A percentile compares a stretch with the other conserved stretches of the same genome.
phyloP scores from a whole-genome alignment of 2,329 filamentous ascomycete species.

The Ophiocordyceps camponoti-saundersi region DNA sequence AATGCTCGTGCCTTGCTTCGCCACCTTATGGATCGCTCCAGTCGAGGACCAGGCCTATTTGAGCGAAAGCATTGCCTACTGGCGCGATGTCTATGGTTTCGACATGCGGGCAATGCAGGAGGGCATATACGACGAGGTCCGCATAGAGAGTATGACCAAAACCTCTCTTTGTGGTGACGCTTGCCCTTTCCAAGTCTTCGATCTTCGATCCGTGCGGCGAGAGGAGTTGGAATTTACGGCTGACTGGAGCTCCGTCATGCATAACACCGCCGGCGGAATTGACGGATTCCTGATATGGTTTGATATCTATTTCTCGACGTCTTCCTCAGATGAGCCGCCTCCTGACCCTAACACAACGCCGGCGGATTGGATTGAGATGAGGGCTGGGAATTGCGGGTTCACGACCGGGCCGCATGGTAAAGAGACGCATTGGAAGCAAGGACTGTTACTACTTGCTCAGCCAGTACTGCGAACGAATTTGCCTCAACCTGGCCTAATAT shows the following conservation, averaged over 20 bases:
- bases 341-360: slow-evolving; percentile 36
- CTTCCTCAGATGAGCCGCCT: slow-evolving; percentile 28
- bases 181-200: slow-evolving; percentile 54
- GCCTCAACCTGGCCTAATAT: slow-evolving; percentile 39
- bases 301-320: slow-evolving; percentile 74
- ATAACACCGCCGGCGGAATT: slow-evolving; percentile 46
- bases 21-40: slow-evolving; percentile 68
- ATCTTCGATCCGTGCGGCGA: slow-evolving; percentile 55
- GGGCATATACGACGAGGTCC: slow-evolving; percentile 65
- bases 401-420: slow-evolving; percentile 66
- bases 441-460: slow-evolving; percentile 52
- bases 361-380: slow-evolving; percentile 40
- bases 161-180: slow-evolving; percentile 41
- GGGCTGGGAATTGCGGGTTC: slow-evolving; percentile 55
- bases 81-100: slow-evolving; percentile 88
- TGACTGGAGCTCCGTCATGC: slow-evolving; percentile 45
- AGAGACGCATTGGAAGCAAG: slow-evolving; percentile 85
- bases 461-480: slow-evolving; percentile 27
- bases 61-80: slow-evolving; percentile 64
- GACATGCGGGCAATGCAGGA: slow-evolving; percentile 84
- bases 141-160: slow-evolving; percentile 54
- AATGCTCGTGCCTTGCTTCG: slow-evolving; percentile 73
- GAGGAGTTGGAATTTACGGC: slow-evolving; percentile 63
- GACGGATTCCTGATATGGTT: slow-evolving; percentile 90
- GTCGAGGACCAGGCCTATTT: slow-evolving; percentile 64